Conservation (phyloP, 331 rosid genomes). For the Stylosanthes scabra region DNA sequence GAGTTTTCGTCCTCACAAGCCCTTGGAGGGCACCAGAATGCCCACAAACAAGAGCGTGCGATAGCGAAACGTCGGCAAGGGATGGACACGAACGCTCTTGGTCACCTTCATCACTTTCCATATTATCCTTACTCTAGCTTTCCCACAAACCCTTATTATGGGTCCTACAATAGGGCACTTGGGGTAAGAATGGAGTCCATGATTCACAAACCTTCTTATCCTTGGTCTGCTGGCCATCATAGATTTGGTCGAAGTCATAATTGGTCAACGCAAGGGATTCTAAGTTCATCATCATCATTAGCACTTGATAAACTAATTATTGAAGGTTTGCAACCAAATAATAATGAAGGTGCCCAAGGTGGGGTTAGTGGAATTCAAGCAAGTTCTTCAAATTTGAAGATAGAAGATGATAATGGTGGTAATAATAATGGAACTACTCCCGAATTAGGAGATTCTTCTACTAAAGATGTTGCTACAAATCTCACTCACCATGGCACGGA, state of each 20-base stretch:
- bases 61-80: conserved; percentile 59
- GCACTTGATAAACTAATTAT: conserved; percentile 31
- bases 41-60: conserved; percentile 75
- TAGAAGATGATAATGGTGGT: not conserved
- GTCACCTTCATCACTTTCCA: conserved; percentile 30
- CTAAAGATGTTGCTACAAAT: not conserved
- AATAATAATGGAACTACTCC: not conserved
- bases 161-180: conserved; percentile 27
- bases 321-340: conserved; percentile 31
- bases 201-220: conserved; percentile 53
- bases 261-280: conserved; percentile 24
- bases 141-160: conserved; percentile 35
- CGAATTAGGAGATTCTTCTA: not conserved
- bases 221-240: conserved; percentile 27
- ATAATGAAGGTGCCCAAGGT: not conserved
- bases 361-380: not conserved
- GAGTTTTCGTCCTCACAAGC: conserved; percentile 74
- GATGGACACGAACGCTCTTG: conserved; percentile 28
- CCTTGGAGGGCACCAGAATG: conserved; percentile 84
- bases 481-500: not conserved
- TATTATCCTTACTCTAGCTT: conserved; percentile 40
- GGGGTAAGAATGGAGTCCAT: conserved; percentile 54
- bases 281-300: not conserved
- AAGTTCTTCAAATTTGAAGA: not conserved
- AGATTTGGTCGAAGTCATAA: not conserved